Base-by-base conservation (phyloP, 2,329 filamentous ascomycete genomes). In the Lachnellula subtilissima region DNA sequence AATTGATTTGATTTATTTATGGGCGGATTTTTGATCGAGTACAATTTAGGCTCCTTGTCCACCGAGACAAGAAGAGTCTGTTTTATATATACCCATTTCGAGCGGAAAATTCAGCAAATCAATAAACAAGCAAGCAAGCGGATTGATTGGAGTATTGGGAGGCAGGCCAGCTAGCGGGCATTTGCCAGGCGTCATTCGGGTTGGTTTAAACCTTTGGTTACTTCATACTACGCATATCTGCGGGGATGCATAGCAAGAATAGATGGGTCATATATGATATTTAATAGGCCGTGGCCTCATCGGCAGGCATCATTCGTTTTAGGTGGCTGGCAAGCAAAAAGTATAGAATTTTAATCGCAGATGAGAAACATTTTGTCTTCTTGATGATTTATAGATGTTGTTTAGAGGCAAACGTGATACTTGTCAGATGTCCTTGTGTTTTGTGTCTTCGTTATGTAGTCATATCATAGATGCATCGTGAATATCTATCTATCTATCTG, bases 401-500 rank as follows among this genome's bases (percentile, higher is more conserved):
- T 7, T 0, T 0, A 32, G 8, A 9, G 25, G 25, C 25, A 25
- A 32, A 11, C 15, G 17, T 12, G 23, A 11, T 15, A 2, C 9
- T 49, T 17, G n/a, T 2, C 17, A 28, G 25, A 32, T 5, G 42
- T 32, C n/a, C 5, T 42, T 49, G 11, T 9, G 2, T 36, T 15
- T 50, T 45, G 15, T 22, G n/a, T 22, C 19, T 17, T 12, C 15
- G 1, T 19, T 22, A 23, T 45, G 22, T 7, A 32, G 3, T 4
- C 23, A 17, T n/a, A 14, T 47, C 8, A 22, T n/a, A 47, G 11
- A 19, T 17, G 19, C 19, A 9, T 4, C 22, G 14, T 40, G 11
- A 28, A 11, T 40, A 15, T 17, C 22, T 22, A 22, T 22, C 19
- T 42, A 42, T 63, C 50, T 88, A 97, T 79, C 91, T 84, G 61